Base-by-base conservation (phyloP, 1,284 basidiomycete species). In the Ceratobasidium theobromae region DNA sequence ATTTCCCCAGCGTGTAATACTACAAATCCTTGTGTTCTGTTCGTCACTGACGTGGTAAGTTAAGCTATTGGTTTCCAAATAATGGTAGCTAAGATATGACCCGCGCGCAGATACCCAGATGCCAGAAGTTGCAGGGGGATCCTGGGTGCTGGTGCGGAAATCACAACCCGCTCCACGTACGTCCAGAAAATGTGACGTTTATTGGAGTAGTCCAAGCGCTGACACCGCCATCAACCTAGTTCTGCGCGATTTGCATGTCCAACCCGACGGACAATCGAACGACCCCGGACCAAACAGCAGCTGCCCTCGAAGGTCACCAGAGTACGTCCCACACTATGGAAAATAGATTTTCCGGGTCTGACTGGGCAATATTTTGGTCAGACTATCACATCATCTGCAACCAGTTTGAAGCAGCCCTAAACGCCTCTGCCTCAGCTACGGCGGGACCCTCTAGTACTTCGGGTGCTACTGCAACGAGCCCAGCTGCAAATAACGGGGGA, bases 61-160 rank as follows among this genome's bases (percentile, higher is more conserved):
- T 28, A 21, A 33, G 23, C n/a, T 27, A 16, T 45, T 28, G n/a
- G 14, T 33, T 18, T 30, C 6, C 14, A 23, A 12, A n/a, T n/a
- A 5, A 45, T 9, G 6, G 9, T 12, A 48, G 12, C 28, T 27
- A 27, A 40, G 18, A 5, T 21, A 6, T 45, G 9, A 8, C 18
- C 8, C 9, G 9, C 18, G 12, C 40, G 23, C 30, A 62, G 57
- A 30, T 62, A n/a, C 57, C 57, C 1, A 30, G 57, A 62, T 62
- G 57, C 46, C 46, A 62, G n/a, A 32, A 23, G n/a, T 25, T 62
- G 14, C 45, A 40, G 33, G 57, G 57, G 4, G 57, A 62, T 28
- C 18, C 57, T 51, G 57, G 57, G 33, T 62, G 57, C 23, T 62
- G 57, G 57, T 62, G 57, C 23, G 57, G 57, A 30, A 62, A 62